Base-by-base conservation (phyloP, 106 monocot species). In the Dactylorhiza incarnata region DNA sequence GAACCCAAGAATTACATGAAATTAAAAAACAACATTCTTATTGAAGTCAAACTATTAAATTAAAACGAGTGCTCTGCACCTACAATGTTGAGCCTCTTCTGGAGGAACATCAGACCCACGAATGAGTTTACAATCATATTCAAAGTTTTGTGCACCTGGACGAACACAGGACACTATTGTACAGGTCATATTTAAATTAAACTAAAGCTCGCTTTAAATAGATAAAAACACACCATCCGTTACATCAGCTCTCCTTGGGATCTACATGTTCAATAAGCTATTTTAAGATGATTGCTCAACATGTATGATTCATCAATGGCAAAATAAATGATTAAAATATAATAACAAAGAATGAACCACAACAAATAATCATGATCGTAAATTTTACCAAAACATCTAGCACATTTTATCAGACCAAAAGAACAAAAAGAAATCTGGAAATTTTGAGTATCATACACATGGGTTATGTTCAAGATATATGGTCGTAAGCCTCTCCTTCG, bases 381-480 rank as follows among this genome's bases (percentile, higher is more conserved):
- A 45, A 45, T 69, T 69, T 13, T 6, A 50, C 12, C 25, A 56
- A 17, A 81, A 37, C 20, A 14, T 9, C 9, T 54, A 67, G 44
- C 25, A 45, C 20, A 51, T 16, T 45, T 16, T n/a, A 49, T 19
- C 6, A 65, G 15, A 29, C 15, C 53, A 29, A 65, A 10, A 65
- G 12, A 65, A 24, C 14, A 58, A 58, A 22, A 22, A 20, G 6
- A 58, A 20, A n/a, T 58, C 5, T 58, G 12, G 58, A 25, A 80
- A 74, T 25, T 19, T 59, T 26, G 49, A 72, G 66, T 76, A 75
- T 51, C 93, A n/a, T 90, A 95, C 95, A 74, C 90, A 95, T 81
- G 95, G 95, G 78, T 95, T 95, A 20, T 79, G 90, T 84, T 93
- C 95, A 11, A 95, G 92, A 76, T 95, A 95, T 68, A 95, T 90